phyloP scores from a whole-genome alignment of 768 basidiomycete genomes.

The Pisolithus orientalis region DNA sequence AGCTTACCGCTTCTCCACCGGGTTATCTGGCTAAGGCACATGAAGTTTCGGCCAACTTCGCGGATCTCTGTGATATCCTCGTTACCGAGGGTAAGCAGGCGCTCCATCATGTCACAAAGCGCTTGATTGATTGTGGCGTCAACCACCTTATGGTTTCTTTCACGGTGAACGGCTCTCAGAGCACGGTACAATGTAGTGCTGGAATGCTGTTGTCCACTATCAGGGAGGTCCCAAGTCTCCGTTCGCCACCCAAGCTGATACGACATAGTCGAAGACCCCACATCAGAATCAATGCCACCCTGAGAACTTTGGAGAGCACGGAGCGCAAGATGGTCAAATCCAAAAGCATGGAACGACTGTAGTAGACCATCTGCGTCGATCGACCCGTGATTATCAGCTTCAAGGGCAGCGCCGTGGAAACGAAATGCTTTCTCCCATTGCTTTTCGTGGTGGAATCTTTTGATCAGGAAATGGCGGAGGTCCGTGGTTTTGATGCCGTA shows the following conservation, averaged over 20 bases:
- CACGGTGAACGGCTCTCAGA: slow-evolving; percentile 76
- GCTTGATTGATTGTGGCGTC: slow-evolving; percentile 44
- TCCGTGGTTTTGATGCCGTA: slow-evolving; percentile 85
- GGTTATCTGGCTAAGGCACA: slow-evolving; percentile 75
- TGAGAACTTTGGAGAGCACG: slow-evolving; percentile 46
- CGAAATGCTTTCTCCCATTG: slow-evolving; percentile 90
- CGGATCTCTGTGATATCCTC: slow-evolving; percentile 79
- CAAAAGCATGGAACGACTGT: slow-evolving; percentile 80
- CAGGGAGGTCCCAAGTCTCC: slow-evolving; percentile 91
- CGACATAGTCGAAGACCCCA: slow-evolving; percentile 41
- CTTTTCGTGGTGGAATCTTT: slow-evolving; percentile 85
- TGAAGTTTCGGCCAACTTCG: slow-evolving; percentile 59
- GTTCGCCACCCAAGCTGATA: slow-evolving; percentile 93
- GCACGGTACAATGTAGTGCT: slow-evolving; percentile 69
- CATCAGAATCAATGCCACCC: slow-evolving; percentile 23
- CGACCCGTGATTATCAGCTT: slow-evolving; percentile 43
- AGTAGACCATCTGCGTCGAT: slow-evolving; percentile 59
- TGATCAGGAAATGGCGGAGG: slow-evolving; percentile 72
- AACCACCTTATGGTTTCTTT: slow-evolving; percentile 50
- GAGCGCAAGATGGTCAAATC: slow-evolving; percentile 85
- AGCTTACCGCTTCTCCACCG: slow-evolving; percentile 45
- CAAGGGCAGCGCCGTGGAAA: slow-evolving; percentile 81
- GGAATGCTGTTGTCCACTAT: slow-evolving; percentile 38
- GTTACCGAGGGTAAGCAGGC: slow-evolving; percentile 58
- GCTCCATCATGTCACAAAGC: slow-evolving; percentile 55